phyloP scores from a whole-genome alignment of 2,329 filamentous ascomycete species.

The Alternaria triticina region DNA sequence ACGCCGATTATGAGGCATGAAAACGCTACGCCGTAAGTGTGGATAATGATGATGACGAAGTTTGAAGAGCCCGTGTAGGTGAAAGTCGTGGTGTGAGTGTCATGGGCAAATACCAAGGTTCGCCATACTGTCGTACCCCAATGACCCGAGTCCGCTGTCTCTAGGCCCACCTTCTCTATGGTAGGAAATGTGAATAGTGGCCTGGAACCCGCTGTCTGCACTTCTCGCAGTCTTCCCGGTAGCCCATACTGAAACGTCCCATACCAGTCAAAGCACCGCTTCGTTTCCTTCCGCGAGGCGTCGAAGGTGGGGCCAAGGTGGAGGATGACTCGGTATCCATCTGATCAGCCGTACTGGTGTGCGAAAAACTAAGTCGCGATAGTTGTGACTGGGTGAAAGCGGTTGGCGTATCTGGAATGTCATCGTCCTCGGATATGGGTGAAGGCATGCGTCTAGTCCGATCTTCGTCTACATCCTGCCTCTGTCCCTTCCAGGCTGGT shows the following conservation, averaged over 20 bases:
- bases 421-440: conserved; percentile 50
- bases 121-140: background rate
- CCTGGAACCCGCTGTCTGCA: conserved; percentile 56
- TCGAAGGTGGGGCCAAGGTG: conserved; percentile 22
- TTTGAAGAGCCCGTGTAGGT: background rate
- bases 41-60: background rate
- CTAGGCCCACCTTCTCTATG: conserved; percentile 9
- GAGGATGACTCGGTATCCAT: conserved; percentile 36
- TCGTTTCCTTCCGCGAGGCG: conserved; percentile 44
- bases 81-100: background rate
- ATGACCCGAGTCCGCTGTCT: background rate
- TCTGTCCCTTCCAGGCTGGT: conserved; percentile 25
- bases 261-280: conserved; percentile 48
- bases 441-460: conserved; percentile 47
- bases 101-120: background rate
- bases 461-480: conserved; percentile 29
- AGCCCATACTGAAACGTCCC: conserved; percentile 56
- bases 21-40: background rate
- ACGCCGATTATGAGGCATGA: background rate
- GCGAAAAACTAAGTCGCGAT: conserved; percentile 45
- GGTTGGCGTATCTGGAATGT: conserved; percentile 45
- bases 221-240: conserved; percentile 58
- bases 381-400: conserved; percentile 47
- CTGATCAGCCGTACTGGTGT: conserved; percentile 29
- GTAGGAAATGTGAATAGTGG: conserved; percentile 57